A percentile compares a stretch with the other conserved stretches of the same genome.
Conservation (phyloP, 768 basidiomycete genomes). For the Cubamyces lactineus region DNA sequence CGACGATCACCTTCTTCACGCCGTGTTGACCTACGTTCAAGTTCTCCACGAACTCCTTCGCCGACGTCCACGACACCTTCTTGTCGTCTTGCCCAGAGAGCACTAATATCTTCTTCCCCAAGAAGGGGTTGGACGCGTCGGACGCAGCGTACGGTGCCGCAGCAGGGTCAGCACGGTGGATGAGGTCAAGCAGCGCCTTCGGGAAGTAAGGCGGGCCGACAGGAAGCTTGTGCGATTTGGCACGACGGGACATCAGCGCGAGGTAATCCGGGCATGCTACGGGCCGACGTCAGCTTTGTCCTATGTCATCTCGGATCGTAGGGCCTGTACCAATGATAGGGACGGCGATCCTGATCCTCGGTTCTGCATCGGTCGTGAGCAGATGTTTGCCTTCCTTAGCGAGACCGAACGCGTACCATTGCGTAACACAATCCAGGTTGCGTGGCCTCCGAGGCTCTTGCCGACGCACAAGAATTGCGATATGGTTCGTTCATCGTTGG, state of each 20-base stretch:
- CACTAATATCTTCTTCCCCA: constrained; percentile 73
- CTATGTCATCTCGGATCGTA: too few species aligned
- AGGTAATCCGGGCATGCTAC: constrained; percentile 74
- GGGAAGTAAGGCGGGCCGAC: constrained; percentile 62
- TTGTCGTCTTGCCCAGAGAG: constrained; percentile 67
- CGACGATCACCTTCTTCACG: constrained; percentile 56
- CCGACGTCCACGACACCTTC: constrained; percentile 65
- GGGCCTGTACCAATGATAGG: constrained; percentile 41
- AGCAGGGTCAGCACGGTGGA: constrained; percentile 52
- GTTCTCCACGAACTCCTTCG: constrained; percentile 55
- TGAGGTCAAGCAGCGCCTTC: constrained; percentile 48
- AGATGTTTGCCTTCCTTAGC: too few species aligned
- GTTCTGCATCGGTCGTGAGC: constrained; percentile 37
- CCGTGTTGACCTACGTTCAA: constrained; percentile 58
- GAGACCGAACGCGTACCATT: too few species aligned
- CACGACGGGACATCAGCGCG: constrained; percentile 60
- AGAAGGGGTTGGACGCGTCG: constrained; percentile 56
- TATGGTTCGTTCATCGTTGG: constrained; percentile 60
- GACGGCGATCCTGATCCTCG: constrained; percentile 46
- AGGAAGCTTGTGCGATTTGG: constrained; percentile 45
- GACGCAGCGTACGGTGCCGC: constrained; percentile 44
- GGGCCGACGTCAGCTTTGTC: constrained; percentile 40
- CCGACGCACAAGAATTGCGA: constrained; percentile 75
- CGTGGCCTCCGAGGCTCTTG: constrained; percentile 83
- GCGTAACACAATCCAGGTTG: constrained; percentile 72